Evolutionary conservation across 331 rosid species (phyloP).

Genomic region (Phaseolus coccineus): DNA sequence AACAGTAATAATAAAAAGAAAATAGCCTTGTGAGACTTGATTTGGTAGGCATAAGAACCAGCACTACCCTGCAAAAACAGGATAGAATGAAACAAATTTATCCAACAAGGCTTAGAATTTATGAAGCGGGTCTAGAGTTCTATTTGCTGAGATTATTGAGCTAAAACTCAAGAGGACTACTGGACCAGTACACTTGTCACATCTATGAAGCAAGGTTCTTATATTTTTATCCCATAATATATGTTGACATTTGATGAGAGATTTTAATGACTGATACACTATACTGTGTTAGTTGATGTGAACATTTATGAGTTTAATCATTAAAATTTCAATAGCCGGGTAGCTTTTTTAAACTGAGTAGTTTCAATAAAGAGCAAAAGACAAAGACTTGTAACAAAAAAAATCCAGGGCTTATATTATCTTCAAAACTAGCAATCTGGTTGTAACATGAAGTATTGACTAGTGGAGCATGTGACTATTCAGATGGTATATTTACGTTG

Average conservation of each 20-base stretch:
- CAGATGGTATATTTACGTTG: slow-evolving; percentile 24
- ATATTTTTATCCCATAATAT: neutral
- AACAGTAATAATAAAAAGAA: no score
- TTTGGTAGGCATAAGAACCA: no score
- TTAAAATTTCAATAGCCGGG: no score
- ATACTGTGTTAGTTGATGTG: no score
- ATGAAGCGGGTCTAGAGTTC: neutral
- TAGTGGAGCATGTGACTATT: slow-evolving; percentile 26
- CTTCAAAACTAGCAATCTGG: slow-evolving; percentile 34
- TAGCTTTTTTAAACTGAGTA: neutral
- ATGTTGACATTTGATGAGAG: neutral
- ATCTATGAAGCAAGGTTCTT: neutral
- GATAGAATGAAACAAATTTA: no score
- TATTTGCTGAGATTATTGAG: neutral
- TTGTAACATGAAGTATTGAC: slow-evolving; percentile 26
- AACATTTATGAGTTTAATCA: neutral
- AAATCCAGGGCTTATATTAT: neutral
- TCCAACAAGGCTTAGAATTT: neutral
- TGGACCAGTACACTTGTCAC: neutral
- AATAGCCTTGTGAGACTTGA: no score
- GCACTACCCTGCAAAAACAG: no score
- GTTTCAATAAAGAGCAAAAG: neutral
- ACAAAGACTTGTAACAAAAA: neutral
- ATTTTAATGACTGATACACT: neutral
- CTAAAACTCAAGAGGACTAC: neutral